Evolutionary conservation across 2,329 filamentous ascomycete genomes (phyloP), one percentile per base, ranked within the genome.

Genomic region (Colletotrichum sojae): DNA sequence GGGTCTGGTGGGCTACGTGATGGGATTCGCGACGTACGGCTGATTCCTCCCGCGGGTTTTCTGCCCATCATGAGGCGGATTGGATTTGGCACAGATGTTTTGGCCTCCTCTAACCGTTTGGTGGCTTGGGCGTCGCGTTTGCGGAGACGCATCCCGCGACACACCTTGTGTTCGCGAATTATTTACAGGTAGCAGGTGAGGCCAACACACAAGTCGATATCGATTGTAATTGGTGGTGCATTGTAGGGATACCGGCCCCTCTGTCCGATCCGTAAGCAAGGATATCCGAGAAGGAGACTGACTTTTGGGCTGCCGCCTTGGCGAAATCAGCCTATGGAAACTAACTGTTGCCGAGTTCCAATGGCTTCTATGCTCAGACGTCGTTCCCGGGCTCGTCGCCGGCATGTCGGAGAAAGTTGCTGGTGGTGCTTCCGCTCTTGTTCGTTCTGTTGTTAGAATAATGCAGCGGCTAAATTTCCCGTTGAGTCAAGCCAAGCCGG

Each of bases 1-100:
- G 31, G 62, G 67, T 51, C 55, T 66, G 66, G 59, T 62, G 39
- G 49, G 49, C 39, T 62, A n/a, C 25, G 15, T 18, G 43, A 63
- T 45, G 51, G 22, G 20, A 63, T 62, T n/a, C 51, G 49, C 59
- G 5, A 40, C 27, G 46, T 27, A 25, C 16, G 46, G 31, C 20
- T 20, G 18, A 13, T 22, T 39, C 20, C 18, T 36, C 31, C 15
- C 16, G 57, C 27, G 10, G 31, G n/a, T 18, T 43, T 48, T 43
- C 46, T 52, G 15, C 15, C 22, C 36, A 25, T 25, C 31, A 10
- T 27, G 46, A 48, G 18, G 18, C 31, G 25, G 31, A 43, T n/a
- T 10, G 40, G 46, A 20, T 25, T 48, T 48, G 39, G 43, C 39
- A 48, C 60, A 39, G n/a, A 39, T 40, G 22, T 56, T 54, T 48